Evolutionary conservation across 2,329 filamentous ascomycete genomes (phyloP), one percentile per base, ranked within the genome.

Genomic region (Macrophomina phaseolina): DNA sequence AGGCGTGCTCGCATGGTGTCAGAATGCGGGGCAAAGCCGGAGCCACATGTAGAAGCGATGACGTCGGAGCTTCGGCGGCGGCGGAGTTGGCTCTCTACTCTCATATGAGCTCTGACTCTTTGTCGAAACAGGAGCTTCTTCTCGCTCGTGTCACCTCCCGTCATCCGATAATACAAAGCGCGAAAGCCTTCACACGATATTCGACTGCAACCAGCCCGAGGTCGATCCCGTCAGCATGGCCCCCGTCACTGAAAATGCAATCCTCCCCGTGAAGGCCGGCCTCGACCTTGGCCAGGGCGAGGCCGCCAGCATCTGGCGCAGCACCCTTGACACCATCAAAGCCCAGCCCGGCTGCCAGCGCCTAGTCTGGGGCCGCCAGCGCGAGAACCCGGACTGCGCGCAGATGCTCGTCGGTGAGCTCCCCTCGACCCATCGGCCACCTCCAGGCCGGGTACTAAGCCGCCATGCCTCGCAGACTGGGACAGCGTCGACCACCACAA

Each of bases 331-430:
- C 8, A 80, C 76, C 1, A 73, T 84, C 8, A 56, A 69, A 14
- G 67, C 70, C 23, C 76, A 80, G 64, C 68, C 75, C n/a, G 82
- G 83, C 9, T 74, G 72, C 66, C 74, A 75, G 55, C 64, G 72
- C 3, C 56, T 78, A 1, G 74, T 72, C 65, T 82, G 76, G 70
- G 82, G 81, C 36, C 70, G 62, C 1, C 70, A 75, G 69, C 63
- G 82, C 23, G 83, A 85, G 71, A 71, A 76, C 11, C 77, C 77
- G 23, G 71, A 76, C 5, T 67, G 72, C 2, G 66, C 79, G 0
- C 74, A 81, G 51, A 66, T 83, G 65, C 71, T 79, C 36, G 74
- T 84, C 63, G 77, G 82, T 84, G 71, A 38, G 76, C 72, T 12
- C 32, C 53, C 36, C 52, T 40, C 6, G 38, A 56, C 61, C 55